Conservation (phyloP, 2,329 filamentous ascomycete genomes). For the Fusarium sp. region DNA sequence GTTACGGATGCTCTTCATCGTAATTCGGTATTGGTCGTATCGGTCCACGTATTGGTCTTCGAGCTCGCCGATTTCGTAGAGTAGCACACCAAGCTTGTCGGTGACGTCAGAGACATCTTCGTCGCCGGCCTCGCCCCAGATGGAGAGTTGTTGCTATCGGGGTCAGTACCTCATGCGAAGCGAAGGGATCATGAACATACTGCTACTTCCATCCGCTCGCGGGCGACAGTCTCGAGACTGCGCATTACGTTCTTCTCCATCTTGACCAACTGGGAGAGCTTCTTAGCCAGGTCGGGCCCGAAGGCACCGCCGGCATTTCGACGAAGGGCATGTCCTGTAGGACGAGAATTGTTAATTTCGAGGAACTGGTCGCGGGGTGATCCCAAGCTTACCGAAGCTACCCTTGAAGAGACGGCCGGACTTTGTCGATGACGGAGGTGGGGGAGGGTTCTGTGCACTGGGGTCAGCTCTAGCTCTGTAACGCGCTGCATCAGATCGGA, state of each 20-base stretch:
- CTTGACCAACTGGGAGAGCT: slow-evolving; percentile 97
- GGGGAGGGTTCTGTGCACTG: slow-evolving; percentile 84
- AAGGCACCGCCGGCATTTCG: slow-evolving; percentile 82
- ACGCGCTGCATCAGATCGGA: background rate
- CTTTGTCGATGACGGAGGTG: slow-evolving; percentile 92
- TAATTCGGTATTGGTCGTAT: slow-evolving; percentile 99
- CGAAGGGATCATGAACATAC: slow-evolving; percentile 67
- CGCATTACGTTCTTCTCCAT: slow-evolving; percentile 99
- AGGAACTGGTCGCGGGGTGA: background rate
- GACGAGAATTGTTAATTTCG: slow-evolving; percentile 18
- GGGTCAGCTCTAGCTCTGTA: slow-evolving; percentile 18
- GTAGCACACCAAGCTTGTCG: slow-evolving; percentile 96
- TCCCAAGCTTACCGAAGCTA: slow-evolving; percentile 78
- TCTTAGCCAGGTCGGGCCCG: slow-evolving; percentile 91
- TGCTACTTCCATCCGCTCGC: slow-evolving; percentile 98
- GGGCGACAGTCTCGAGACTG: slow-evolving; percentile 93
- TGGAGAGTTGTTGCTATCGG: slow-evolving; percentile 92
- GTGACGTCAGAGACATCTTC: slow-evolving; percentile 99
- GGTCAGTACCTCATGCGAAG: slow-evolving; percentile 19
- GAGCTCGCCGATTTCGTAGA: slow-evolving; percentile 98
- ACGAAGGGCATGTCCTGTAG: slow-evolving; percentile 74
- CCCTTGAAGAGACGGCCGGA: slow-evolving; percentile 86
- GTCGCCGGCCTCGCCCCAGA: slow-evolving; percentile 96
- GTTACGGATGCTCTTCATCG: slow-evolving; percentile 99
- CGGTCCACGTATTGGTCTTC: slow-evolving; percentile 99